Evolutionary conservation across 805 yeast species (phyloP), one percentile per base, ranked within the genome.

Genomic region (Metschnikowia orientalis): DNA sequence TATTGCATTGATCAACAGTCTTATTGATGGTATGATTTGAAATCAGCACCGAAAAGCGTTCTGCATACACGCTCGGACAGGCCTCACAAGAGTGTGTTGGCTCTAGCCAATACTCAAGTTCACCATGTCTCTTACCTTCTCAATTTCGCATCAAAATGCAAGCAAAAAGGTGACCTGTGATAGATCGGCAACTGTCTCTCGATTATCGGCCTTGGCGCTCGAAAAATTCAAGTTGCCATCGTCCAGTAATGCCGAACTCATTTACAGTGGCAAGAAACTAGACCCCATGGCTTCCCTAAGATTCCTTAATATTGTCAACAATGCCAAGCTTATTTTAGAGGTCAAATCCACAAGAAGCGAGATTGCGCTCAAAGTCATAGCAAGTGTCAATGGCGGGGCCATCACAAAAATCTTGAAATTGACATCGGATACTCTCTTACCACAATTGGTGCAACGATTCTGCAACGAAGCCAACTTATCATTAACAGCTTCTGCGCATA

Each of bases 211-310:
- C 16, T 27, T 36, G 8, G 26, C 56, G 6, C 37, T 54, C 12
- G 50, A 50, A 11, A 56, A 56, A 38, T 64, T 62, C 42, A 45
- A 45, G 18, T 34, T 62, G 8, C 38, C 42, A 11, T 14, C 31
- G 9, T 6, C 24, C n/a, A 37, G 36, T 3, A 39, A 34, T n/a
- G 68, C 63, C 5, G 43, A 44, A 11, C 40, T 64, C 26, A 20
- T 25, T n/a, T 40, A 53, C 39, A 53, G 58, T 27, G 50, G 52
- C 35, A 61, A 59, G 34, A 45, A 31, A 8, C 39, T 65, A 13
- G 69, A 66, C 34, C 36, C 45, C 3, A 38, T 59, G 11, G 46
- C 59, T 16, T 61, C 68, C 1, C 30, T 66, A 6, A 41, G 67
- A 28, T 51, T 59, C 25, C 52, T 64, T 10, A 53, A 45, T 18